Conservation (phyloP, 2,329 filamentous ascomycete species). For the Aspergillus sergii region DNA sequence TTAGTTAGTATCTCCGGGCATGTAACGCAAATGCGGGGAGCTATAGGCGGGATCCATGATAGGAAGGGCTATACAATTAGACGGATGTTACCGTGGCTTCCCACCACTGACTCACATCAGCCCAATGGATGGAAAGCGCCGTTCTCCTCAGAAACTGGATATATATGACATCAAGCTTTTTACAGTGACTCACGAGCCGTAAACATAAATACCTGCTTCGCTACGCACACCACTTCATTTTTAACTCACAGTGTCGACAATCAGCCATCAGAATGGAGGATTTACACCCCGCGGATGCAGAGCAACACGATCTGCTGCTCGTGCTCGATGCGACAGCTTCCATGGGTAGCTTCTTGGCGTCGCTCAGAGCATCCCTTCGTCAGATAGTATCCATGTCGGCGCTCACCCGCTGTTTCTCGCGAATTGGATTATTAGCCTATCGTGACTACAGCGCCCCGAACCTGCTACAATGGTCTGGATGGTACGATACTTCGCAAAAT, state of each 20-base stretch:
- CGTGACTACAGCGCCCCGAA: slow-evolving; percentile 47
- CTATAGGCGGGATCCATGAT: background rate
- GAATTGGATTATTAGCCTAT: slow-evolving; percentile 55
- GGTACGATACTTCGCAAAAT: slow-evolving; percentile 35
- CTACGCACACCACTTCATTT: background rate
- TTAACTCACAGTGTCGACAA: background rate
- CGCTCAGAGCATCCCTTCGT: slow-evolving; percentile 51
- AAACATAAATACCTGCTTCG: background rate
- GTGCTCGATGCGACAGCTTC: slow-evolving; percentile 22
- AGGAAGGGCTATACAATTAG: background rate
- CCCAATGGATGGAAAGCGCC: too few species aligned
- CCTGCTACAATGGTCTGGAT: slow-evolving; percentile 54
- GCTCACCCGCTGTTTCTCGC: slow-evolving; percentile 53
- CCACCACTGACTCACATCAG: too few species aligned
- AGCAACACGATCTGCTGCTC: slow-evolving; percentile 19
- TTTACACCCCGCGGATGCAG: background rate
- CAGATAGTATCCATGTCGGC: slow-evolving; percentile 55
- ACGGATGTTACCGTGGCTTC: too few species aligned
- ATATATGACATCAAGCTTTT: too few species aligned
- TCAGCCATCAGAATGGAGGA: background rate
- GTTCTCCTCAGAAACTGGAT: too few species aligned
- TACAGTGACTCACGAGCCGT: background rate
- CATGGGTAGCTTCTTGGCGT: slow-evolving; percentile 39
- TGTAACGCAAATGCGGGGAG: background rate
- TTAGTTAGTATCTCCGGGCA: background rate